These are phyloP conservation scores for Spergularia marina DNA, from an alignment of 148 eudicot species.

Conservation along the genomic window DNA sequence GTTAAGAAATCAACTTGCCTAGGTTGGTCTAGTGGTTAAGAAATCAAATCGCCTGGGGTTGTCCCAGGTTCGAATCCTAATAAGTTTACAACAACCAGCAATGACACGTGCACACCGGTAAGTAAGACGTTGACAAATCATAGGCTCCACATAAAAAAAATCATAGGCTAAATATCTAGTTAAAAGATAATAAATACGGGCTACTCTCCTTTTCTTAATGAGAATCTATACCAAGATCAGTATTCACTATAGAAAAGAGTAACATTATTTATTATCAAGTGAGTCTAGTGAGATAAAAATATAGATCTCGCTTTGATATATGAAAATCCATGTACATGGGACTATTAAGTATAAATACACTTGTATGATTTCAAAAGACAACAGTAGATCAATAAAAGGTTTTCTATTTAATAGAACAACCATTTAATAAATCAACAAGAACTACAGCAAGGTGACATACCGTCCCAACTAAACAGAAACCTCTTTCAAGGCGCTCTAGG, in stretches of 20 bases:
- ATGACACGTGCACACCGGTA: background rate
- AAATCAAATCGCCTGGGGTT: too few relatives aligned
- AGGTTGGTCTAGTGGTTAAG: too few relatives aligned
- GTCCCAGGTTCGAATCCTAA: too few relatives aligned
- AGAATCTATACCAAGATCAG: slow-evolving; percentile 1
- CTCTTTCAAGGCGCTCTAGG: slow-evolving; percentile 63
- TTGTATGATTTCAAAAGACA: background rate
- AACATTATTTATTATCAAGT: background rate
- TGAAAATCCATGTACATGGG: slow-evolving; percentile 3
- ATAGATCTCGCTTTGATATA: background rate
- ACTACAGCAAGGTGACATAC: slow-evolving; percentile 4
- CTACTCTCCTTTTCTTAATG: background rate
- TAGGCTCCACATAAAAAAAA: background rate
- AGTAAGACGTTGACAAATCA: background rate
- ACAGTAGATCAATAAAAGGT: background rate
- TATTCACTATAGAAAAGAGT: background rate
- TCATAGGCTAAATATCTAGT: background rate
- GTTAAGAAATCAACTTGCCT: background rate
- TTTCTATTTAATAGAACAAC: background rate
- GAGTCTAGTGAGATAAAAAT: background rate
- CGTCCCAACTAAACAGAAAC: slow-evolving; percentile 1
- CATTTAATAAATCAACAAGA: background rate
- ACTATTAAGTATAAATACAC: slow-evolving; percentile 1
- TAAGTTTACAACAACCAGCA: background rate
- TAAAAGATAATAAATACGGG: background rate